Conservation (phyloP, 139 green algal genomes). For the Eudorina sp. region DNA sequence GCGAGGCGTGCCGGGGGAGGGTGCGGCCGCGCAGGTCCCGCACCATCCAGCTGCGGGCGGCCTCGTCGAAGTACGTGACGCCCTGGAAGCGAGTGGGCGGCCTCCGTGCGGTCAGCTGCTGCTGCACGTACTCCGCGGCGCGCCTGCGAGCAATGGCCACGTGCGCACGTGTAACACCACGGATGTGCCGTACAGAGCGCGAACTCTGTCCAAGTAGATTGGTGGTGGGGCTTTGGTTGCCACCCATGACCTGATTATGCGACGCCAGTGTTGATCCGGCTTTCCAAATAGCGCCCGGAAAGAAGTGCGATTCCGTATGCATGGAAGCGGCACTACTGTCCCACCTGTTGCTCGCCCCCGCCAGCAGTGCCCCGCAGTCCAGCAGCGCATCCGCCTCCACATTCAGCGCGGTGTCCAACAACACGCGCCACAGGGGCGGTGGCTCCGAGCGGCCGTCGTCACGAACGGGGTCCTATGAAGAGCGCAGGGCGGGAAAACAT, state of each 20-base stretch:
- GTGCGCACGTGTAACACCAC: too few relatives aligned
- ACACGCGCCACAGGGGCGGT: slow-evolving; percentile 52
- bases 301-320: too few relatives aligned
- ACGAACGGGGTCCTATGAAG: too few relatives aligned
- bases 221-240: too few relatives aligned
- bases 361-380: slow-evolving; percentile 74
- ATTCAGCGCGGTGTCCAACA: slow-evolving; percentile 62
- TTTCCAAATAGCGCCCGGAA: too few relatives aligned
- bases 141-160: slow-evolving; percentile 10
- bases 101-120: not conserved
- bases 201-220: too few relatives aligned
- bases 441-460: too few relatives aligned
- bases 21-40: slow-evolving; percentile 28
- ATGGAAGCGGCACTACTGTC: too few relatives aligned
- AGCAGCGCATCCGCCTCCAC: slow-evolving; percentile 61
- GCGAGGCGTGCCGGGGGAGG: slow-evolving; percentile 35
- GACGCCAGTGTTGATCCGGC: too few relatives aligned
- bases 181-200: too few relatives aligned
- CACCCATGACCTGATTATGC: too few relatives aligned
- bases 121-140: slow-evolving; percentile 48
- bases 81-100: slow-evolving; percentile 35
- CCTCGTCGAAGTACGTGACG: slow-evolving; percentile 63
- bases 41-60: slow-evolving; percentile 3
- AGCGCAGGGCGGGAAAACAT: too few relatives aligned
- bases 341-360: slow-evolving; percentile 60